Conservation (phyloP, 441 rosid species). For the Eruca vesicaria region DNA sequence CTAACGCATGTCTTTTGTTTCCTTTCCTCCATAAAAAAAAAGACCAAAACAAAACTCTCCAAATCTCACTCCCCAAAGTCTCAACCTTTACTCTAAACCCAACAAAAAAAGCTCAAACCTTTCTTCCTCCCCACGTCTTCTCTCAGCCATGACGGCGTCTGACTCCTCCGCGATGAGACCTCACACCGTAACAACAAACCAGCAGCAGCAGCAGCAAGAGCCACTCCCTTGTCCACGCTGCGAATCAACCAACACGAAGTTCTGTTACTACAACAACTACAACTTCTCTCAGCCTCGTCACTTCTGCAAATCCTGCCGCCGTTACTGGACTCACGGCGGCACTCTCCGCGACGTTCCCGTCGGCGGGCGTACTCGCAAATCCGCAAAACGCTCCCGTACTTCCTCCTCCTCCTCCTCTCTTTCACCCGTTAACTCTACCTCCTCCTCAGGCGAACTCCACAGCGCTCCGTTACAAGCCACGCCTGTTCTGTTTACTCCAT, state of each 20-base stretch:
- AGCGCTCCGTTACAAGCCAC: conserved; percentile 36
- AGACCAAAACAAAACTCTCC: background rate
- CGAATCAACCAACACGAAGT: conserved; percentile 83
- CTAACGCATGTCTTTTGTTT: conserved; percentile 24
- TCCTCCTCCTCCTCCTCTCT: conserved; percentile 23
- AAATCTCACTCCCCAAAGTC: conserved; percentile 18
- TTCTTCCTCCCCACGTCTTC: conserved; percentile 8
- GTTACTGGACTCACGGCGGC: conserved; percentile 97
- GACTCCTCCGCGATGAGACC: conserved; percentile 36
- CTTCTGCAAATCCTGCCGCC: conserved; percentile 92
- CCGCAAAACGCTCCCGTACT: conserved; percentile 75
- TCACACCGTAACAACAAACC: background rate
- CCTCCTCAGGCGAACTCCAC: conserved; percentile 13
- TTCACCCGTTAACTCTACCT: background rate
- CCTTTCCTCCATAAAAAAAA: conserved; percentile 19
- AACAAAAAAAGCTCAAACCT: conserved; percentile 8
- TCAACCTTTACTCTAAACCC: conserved; percentile 1
- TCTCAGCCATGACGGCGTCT: conserved; percentile 19
- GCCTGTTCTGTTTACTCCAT: conserved; percentile 32
- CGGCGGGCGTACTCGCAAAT: conserved; percentile 85
- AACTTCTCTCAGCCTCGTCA: conserved; percentile 96
- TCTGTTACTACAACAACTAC: conserved; percentile 96
- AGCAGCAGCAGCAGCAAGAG: conserved; percentile 51
- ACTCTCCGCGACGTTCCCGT: conserved; percentile 88
- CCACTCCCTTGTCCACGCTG: conserved; percentile 92